Conservation (phyloP, 495 filamentous ascomycete species). For the Podospora pseudopauciseta region DNA sequence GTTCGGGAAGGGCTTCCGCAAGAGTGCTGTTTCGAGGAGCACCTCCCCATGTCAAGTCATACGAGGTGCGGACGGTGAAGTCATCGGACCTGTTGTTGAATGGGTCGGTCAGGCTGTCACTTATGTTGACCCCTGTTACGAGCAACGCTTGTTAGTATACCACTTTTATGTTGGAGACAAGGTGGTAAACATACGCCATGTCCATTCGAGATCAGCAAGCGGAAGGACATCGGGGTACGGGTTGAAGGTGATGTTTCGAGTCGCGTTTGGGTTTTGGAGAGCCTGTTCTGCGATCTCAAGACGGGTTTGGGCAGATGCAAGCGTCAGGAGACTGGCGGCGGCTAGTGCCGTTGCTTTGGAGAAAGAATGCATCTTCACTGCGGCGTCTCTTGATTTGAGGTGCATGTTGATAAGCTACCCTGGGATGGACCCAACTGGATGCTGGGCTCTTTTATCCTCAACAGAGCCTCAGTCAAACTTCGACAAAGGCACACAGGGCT, state of each 20-base stretch:
- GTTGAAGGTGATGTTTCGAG: background rate
- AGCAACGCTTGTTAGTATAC: background rate
- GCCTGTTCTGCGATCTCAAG: background rate
- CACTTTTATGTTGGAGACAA: background rate
- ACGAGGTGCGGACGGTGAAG: background rate
- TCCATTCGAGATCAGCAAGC: background rate
- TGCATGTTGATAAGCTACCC: background rate
- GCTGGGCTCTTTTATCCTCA: background rate
- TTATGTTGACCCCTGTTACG: background rate
- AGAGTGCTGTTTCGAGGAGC: background rate
- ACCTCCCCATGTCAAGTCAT: background rate
- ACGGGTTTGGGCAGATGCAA: background rate
- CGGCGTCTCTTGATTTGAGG: background rate
- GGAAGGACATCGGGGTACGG: background rate
- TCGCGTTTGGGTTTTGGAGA: background rate
- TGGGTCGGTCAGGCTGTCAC: background rate
- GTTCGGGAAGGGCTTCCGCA: background rate
- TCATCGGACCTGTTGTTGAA: background rate
- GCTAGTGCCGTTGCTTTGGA: background rate
- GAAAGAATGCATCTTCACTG: background rate
- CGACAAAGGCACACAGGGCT: background rate
- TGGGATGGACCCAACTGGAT: background rate
- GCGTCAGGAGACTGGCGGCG: background rate
- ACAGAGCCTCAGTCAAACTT: background rate
- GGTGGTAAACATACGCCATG: background rate